Evolutionary conservation across 805 yeast genomes (phyloP).

Genomic region (Kluyveromyces starmeri): DNA sequence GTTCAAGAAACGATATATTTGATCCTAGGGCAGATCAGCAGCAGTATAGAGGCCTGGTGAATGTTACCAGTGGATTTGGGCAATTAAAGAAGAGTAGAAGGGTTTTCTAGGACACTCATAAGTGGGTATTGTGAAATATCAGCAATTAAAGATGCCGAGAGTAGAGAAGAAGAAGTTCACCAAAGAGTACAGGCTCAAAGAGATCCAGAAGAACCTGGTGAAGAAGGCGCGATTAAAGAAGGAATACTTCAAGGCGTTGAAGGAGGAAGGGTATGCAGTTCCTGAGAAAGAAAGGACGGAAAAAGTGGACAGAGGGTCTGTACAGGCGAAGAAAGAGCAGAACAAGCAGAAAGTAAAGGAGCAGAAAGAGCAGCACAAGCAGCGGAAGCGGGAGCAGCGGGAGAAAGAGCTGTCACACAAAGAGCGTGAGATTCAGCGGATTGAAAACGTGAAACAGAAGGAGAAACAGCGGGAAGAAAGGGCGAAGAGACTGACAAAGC

Average conservation of each 20-base stretch:
- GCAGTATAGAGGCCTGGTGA: no score
- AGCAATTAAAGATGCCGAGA: background rate
- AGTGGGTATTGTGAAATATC: no score
- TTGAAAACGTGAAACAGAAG: constrained; percentile 32
- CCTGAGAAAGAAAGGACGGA: constrained; percentile 33
- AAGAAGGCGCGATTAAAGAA: constrained; percentile 78
- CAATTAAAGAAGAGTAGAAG: no score
- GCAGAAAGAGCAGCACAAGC: constrained; percentile 30
- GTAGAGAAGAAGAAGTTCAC: constrained; percentile 29
- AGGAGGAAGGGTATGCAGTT: constrained; percentile 54
- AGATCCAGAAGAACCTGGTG: constrained; percentile 66
- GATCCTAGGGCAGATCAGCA: no score
- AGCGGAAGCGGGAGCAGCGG: constrained; percentile 28
- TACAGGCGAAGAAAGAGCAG: constrained; percentile 14
- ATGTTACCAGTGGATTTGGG: no score
- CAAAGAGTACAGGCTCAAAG: constrained; percentile 38
- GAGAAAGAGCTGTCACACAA: constrained; percentile 32
- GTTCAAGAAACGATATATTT: no score
- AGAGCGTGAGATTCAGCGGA: constrained; percentile 31
- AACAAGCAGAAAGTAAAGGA: constrained; percentile 26
- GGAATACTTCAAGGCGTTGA: constrained; percentile 69
- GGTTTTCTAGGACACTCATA: no score
- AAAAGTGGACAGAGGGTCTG: constrained; percentile 11
- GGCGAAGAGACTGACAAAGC: constrained; percentile 38
- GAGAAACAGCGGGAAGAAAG: constrained; percentile 36